Evolutionary conservation across 2,329 filamentous ascomycete species (phyloP), one percentile per base, ranked within the genome.

Genomic region (Verticillium tricorpus): DNA sequence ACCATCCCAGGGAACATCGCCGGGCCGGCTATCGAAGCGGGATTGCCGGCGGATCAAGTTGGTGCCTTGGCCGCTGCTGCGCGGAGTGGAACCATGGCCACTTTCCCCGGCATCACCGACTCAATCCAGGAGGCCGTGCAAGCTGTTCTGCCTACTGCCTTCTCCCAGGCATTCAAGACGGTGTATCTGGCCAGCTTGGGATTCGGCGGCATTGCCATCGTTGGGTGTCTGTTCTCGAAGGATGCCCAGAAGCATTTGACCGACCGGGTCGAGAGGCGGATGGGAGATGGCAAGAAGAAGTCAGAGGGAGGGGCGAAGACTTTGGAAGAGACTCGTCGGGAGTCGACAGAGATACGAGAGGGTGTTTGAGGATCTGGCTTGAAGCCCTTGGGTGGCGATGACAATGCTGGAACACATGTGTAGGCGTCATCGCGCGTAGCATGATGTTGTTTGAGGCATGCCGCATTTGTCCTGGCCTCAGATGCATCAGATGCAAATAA

Each of bases 141-240:
- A 0, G 61, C 64, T 2, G 64, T 60, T 3, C 74, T 71, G 5
- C 60, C 78, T 22, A 71, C 73, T 0, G 68, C 66, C n/a, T 58
- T 45, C 22, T 68, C 74, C 1, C 71, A 77, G 45, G 75, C 76
- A 6, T 77, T 77, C 64, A 69, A 74, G 62, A 77, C 77, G 1
- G 75, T 80, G 0, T 80, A 76, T 37, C 62, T 78, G 1, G 71
- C 72, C 1, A 77, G 71, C 65, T 62, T 78, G 22, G 76, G 72
- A 0, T 78, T 78, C 40, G 71, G 72, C 28, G 75, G 68, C 0
- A 72, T 78, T 22, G 75, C 73, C 6, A 73, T 78, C 6, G 60
- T 77, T 5, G 70, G 73, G 1, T 73, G 71, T 22, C 62, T 76
- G 15, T 74, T 75, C 50, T 69, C 73, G 2, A 73, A 74, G 60